Percentiles rank a stretch among this genome's conserved stretches.
Conservation (phyloP, 768 basidiomycete genomes). For the Suillus variegatus region DNA sequence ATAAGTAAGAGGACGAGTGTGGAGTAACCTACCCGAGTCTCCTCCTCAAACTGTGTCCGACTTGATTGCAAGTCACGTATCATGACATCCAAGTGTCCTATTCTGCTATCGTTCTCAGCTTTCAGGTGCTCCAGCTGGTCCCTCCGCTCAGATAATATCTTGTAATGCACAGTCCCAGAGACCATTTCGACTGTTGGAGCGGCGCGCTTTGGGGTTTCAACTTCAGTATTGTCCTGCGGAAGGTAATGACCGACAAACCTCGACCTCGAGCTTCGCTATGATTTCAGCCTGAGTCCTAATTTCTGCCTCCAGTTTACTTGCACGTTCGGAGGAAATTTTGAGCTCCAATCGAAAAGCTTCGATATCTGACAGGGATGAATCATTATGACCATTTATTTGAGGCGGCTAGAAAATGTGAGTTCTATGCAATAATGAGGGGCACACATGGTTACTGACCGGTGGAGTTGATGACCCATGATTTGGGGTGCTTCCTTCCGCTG, state of each 20-base stretch:
- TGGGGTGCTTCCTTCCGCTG: slow-evolving; percentile 43
- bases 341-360: slow-evolving; percentile 36
- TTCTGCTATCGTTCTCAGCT: slow-evolving; percentile 41
- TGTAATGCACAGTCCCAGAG: slow-evolving; percentile 53
- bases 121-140: slow-evolving; percentile 46
- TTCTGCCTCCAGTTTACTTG: slow-evolving; percentile 50
- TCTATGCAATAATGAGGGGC: slow-evolving; percentile 15
- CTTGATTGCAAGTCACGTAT: slow-evolving; percentile 38
- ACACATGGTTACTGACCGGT: slow-evolving; percentile 63
- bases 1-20: slow-evolving; percentile 15
- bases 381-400: slow-evolving; percentile 41
- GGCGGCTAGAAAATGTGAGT: slow-evolving; percentile 47
- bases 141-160: slow-evolving; percentile 54
- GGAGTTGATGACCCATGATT: slow-evolving; percentile 60
- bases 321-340: slow-evolving; percentile 39
- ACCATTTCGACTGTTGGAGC: slow-evolving; percentile 47
- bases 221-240: slow-evolving; percentile 34
- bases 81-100: slow-evolving; percentile 44
- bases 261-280: slow-evolving; percentile 43
- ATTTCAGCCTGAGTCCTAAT: slow-evolving; percentile 46
- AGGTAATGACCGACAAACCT: slow-evolving; percentile 37
- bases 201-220: background rate
- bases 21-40: slow-evolving; percentile 39
- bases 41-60: slow-evolving; percentile 51
- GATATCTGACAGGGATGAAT: slow-evolving; percentile 41